Evolutionary conservation across 1,139 yeast genomes (phyloP), one percentile per base, ranked within the genome.

Genomic region (Candida dubliniensis): DNA sequence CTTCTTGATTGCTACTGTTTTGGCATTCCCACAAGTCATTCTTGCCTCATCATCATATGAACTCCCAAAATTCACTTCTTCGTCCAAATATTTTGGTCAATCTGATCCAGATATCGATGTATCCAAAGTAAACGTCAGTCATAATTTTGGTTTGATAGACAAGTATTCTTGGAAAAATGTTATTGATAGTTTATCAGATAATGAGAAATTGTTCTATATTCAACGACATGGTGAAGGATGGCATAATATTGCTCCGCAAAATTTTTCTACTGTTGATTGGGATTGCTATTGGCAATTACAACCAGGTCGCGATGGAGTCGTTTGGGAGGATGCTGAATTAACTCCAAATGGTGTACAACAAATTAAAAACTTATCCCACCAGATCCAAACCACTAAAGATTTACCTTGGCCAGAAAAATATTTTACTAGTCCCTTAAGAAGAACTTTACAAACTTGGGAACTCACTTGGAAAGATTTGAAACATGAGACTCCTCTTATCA

Each of bases 181-280:
- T 8, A 18, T 46, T 24, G 40, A 33, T 10, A 36, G 41, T 10
- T 36, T 43, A 13, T 44, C 45, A 18, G 43, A 39, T n/a, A 48
- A 51, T 39, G 47, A 43, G 9, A 71, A 70, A 47, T 52, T 71
- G 18, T 49, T 71, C 13, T 69, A 64, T 31, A 49, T 68, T 5
- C 73, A 67, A 35, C 61, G 77, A 51, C 77, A 71, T 44, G 74
- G 73, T 4, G 69, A 69, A 53, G 76, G 74, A 2, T 66, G 51
- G 47, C 76, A 71, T 47, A 44, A 44, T 36, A 32, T 42, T 39
- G 46, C 46, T 4, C 41, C 40, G 6, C 25, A 30, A 12, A 37
- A 37, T 13, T 42, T 41, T n/a, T 40, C 46, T 4, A 65, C 59
- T 41, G 41, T 51, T 18, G 63, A 63, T 9, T 71, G 75, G 76